Conservation (phyloP, 1,284 basidiomycete species). For the Peniophora sp. region DNA sequence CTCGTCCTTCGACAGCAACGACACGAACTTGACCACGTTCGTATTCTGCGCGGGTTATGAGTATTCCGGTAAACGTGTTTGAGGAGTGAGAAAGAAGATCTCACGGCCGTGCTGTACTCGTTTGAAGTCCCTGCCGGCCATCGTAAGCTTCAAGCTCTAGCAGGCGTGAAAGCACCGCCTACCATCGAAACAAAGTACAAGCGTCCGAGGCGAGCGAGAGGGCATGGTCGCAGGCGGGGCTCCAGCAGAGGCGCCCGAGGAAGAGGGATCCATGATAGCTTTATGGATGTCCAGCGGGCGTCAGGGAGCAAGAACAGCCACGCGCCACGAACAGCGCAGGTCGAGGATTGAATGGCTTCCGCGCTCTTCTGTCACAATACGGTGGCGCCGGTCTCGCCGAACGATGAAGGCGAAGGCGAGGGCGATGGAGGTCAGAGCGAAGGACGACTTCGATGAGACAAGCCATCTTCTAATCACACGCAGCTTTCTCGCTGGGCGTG, state of each 20-base stretch:
- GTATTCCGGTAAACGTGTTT: background rate
- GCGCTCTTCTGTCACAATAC: too few species aligned
- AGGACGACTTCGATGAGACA: too few species aligned
- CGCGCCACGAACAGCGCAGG: too few species aligned
- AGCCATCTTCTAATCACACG: too few species aligned
- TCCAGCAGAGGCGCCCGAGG: background rate
- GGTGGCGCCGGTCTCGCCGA: too few species aligned
- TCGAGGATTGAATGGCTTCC: too few species aligned
- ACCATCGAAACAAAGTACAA: constrained; percentile 58
- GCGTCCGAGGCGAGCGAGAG: constrained; percentile 24
- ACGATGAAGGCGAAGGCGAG: too few species aligned
- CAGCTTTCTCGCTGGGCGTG: too few species aligned
- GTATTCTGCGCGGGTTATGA: constrained; percentile 40
- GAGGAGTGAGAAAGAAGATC: background rate
- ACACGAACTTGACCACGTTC: constrained; percentile 63
- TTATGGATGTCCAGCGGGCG: too few species aligned
- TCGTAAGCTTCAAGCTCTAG: background rate
- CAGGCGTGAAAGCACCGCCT: background rate
- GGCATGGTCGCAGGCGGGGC: background rate
- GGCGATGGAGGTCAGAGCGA: too few species aligned
- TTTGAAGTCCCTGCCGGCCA: constrained; percentile 31
- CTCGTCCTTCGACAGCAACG: constrained; percentile 51
- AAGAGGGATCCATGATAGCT: background rate
- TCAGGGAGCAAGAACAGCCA: too few species aligned
- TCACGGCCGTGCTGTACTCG: constrained; percentile 34